Evolutionary conservation across 1,284 basidiomycete genomes (phyloP).

Genomic region (Cutaneotrichosporon sp.): DNA sequence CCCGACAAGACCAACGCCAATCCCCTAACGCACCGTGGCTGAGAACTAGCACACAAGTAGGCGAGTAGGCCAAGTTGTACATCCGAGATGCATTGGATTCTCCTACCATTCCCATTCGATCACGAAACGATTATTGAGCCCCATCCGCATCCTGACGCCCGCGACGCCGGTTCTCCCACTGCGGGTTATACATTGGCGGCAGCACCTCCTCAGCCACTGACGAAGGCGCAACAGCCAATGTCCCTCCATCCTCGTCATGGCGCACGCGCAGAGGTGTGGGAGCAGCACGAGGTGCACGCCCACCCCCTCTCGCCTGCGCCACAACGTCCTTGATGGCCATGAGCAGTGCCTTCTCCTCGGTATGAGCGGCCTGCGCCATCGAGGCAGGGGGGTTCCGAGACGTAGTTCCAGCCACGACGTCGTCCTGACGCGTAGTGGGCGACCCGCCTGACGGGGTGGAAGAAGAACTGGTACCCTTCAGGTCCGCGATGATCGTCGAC

Average conservation of each 20-base stretch:
- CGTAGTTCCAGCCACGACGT: neutral
- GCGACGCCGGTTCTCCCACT: neutral
- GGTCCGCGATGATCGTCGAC: neutral
- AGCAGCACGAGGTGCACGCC: neutral
- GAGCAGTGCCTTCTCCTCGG: neutral
- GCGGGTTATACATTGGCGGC: neutral
- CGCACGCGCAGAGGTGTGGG: neutral
- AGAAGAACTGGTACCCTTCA: neutral
- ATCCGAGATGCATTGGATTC: too few species aligned
- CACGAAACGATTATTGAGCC: neutral
- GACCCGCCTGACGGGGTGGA: too few species aligned
- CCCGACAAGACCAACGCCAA: constrained; percentile 5
- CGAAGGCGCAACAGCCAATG: neutral
- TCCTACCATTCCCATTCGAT: too few species aligned
- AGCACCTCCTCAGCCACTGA: neutral
- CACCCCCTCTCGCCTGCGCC: neutral
- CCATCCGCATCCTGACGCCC: neutral
- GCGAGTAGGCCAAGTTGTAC: neutral
- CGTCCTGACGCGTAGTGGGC: too few species aligned
- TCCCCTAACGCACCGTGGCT: neutral
- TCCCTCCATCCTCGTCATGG: neutral
- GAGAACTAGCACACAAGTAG: neutral
- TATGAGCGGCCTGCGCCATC: too few species aligned
- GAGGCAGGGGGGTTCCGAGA: too few species aligned
- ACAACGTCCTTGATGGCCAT: constrained; percentile 3